These are phyloP conservation scores for Neoscytalidium dimidiatum DNA, from an alignment of 2,329 filamentous ascomycete species.

Conservation along the genomic window DNA sequence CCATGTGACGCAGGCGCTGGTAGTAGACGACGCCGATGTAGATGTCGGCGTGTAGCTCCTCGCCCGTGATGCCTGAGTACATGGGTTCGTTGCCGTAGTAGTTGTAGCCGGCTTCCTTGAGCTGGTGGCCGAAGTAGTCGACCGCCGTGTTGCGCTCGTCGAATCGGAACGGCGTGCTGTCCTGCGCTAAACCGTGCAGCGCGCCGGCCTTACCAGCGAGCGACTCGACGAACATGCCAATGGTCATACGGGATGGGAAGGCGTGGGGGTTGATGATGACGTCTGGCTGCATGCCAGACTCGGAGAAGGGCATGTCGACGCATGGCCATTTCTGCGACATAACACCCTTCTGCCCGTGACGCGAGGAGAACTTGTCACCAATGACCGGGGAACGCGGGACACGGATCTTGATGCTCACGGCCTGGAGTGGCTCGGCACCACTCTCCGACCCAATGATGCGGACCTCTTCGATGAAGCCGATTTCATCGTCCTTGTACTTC, in stretches of 20 bases:
- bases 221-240: slow-evolving; percentile 98
- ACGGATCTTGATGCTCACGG: slow-evolving; percentile 88
- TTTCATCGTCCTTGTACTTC: slow-evolving; percentile 91
- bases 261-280: slow-evolving; percentile 99
- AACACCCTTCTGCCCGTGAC: slow-evolving; percentile 98
- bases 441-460: slow-evolving; percentile 84
- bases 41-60: slow-evolving; percentile 92
- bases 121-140: slow-evolving; percentile 94
- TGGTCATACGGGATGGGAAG: slow-evolving; percentile 99
- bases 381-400: slow-evolving; percentile 89
- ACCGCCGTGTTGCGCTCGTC: slow-evolving; percentile 88
- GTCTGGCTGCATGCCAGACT: slow-evolving; percentile 94
- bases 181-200: slow-evolving; percentile 92
- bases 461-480: slow-evolving; percentile 88
- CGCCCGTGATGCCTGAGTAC: slow-evolving; percentile 95
- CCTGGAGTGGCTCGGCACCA: slow-evolving; percentile 80
- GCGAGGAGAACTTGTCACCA: slow-evolving; percentile 98
- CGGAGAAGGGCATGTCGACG: slow-evolving; percentile 93
- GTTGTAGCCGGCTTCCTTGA: slow-evolving; percentile 94
- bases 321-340: slow-evolving; percentile 94
- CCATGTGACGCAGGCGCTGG: slow-evolving; percentile 97
- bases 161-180: slow-evolving; percentile 93
- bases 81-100: slow-evolving; percentile 98
- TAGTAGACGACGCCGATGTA: slow-evolving; percentile 98
- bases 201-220: slow-evolving; percentile 93